Percentiles rank a stretch among this genome's conserved stretches.
Conservation (phyloP, 169 alveolate species). For the Cardiosporidium cionae region DNA sequence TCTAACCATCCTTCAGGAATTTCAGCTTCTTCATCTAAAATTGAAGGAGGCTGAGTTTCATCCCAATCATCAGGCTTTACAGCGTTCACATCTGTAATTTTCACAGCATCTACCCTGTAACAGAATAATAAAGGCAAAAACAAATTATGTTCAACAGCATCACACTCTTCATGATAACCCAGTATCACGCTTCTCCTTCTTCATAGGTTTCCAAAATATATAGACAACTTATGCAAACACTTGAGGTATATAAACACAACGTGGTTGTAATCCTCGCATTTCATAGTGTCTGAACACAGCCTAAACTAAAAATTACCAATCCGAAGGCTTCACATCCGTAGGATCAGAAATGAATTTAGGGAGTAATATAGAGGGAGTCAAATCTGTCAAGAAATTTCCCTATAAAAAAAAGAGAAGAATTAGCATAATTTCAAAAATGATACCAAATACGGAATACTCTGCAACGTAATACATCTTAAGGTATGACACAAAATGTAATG, state of each 20-base stretch:
- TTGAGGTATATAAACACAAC: too few species aligned
- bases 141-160: too few species aligned
- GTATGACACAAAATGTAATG: too few species aligned
- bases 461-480: too few species aligned
- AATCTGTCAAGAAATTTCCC: background rate
- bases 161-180: too few species aligned
- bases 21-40: conserved; percentile 18
- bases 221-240: too few species aligned
- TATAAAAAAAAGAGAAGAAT: background rate
- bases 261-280: too few species aligned
- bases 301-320: too few species aligned
- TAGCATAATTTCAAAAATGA: background rate
- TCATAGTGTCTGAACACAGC: too few species aligned
- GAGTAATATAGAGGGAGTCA: background rate
- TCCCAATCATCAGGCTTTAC: conserved; percentile 39
- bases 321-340: background rate
- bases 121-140: too few species aligned
- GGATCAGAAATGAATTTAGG: background rate
- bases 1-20: conserved; percentile 35
- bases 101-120: conserved; percentile 18
- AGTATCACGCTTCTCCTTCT: too few species aligned
- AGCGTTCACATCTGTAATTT: conserved; percentile 29
- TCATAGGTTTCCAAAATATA: too few species aligned
- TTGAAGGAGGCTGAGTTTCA: conserved; percentile 21
- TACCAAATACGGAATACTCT: background rate